Conservation (phyloP, 306 rosid species). For the Inga leiocalycina region DNA sequence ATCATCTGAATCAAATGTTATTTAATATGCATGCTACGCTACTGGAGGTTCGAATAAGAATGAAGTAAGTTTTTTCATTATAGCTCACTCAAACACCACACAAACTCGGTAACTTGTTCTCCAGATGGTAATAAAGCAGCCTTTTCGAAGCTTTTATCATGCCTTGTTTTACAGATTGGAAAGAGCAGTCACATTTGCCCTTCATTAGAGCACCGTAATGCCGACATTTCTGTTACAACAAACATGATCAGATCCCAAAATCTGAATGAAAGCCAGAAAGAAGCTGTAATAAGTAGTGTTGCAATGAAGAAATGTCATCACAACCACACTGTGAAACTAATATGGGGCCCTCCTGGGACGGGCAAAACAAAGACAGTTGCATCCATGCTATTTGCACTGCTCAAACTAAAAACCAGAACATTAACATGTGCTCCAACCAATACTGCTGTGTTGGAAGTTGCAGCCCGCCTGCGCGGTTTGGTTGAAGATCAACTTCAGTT, state of each 20-base stretch:
- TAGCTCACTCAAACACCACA: background rate
- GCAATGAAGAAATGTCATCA: slow-evolving; percentile 36
- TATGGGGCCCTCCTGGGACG: slow-evolving; percentile 77
- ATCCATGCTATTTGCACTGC: slow-evolving; percentile 37
- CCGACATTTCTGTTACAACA: background rate
- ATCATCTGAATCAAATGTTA: background rate
- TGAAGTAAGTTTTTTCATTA: background rate
- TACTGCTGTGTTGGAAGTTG: slow-evolving; percentile 52
- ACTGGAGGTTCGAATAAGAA: background rate
- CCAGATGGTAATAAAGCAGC: background rate
- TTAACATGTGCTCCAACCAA: slow-evolving; percentile 73
- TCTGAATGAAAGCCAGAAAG: slow-evolving; percentile 51
- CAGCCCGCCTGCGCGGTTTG: slow-evolving; percentile 30
- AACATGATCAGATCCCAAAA: slow-evolving; percentile 24
- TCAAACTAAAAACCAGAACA: slow-evolving; percentile 46
- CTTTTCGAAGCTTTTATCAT: background rate
- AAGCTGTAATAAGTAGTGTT: slow-evolving; percentile 47
- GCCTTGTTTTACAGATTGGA: slow-evolving; percentile 41
- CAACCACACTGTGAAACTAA: slow-evolving; percentile 42
- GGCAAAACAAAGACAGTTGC: slow-evolving; percentile 68
- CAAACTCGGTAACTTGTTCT: background rate
- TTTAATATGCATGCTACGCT: background rate
- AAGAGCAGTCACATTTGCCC: slow-evolving; percentile 33
- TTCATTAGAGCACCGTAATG: background rate
- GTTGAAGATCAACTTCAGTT: background rate